These are phyloP conservation scores for Fusarium brevicatenulatum DNA, from an alignment of 2,329 filamentous ascomycete genomes.

Conservation along the genomic window DNA sequence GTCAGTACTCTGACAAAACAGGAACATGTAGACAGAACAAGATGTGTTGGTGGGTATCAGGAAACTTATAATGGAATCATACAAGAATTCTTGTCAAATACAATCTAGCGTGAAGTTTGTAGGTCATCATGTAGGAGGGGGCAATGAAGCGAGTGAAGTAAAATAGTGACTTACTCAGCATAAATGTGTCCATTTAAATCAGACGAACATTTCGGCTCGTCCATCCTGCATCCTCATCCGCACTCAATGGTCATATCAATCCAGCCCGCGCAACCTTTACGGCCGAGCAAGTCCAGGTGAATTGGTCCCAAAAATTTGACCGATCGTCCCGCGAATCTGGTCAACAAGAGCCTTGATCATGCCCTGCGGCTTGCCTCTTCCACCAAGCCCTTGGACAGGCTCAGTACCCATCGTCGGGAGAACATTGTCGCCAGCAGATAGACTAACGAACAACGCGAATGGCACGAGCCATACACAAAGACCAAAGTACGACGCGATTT, in stretches of 20 bases:
- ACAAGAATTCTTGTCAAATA: constrained; percentile 55
- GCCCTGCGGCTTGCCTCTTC: constrained; percentile 66
- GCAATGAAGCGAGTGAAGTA: neutral
- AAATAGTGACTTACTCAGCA: constrained; percentile 22
- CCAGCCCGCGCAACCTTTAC: neutral
- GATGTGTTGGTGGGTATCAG: constrained; percentile 36
- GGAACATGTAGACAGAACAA: neutral
- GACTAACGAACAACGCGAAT: constrained; percentile 92
- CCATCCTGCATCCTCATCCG: neutral
- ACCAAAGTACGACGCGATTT: constrained; percentile 96
- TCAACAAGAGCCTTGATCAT: constrained; percentile 75
- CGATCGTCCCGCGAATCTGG: constrained; percentile 63
- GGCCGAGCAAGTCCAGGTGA: constrained; percentile 40
- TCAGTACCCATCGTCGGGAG: constrained; percentile 87
- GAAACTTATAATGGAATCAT: constrained; percentile 50
- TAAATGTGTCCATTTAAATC: rapidly evolving
- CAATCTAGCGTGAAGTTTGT: constrained; percentile 57
- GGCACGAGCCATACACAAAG: constrained; percentile 97
- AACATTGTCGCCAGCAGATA: constrained; percentile 95
- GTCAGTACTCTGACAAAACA: constrained; percentile 15
- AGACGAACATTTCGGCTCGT: constrained; percentile 1
- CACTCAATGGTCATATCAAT: neutral
- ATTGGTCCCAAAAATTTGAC: constrained; percentile 52
- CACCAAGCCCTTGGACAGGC: constrained; percentile 57
- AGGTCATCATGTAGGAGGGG: constrained; percentile 51